Conservation (phyloP, 192 early-diverging fungal genomes). For the Bifiguratus adelaidae region DNA sequence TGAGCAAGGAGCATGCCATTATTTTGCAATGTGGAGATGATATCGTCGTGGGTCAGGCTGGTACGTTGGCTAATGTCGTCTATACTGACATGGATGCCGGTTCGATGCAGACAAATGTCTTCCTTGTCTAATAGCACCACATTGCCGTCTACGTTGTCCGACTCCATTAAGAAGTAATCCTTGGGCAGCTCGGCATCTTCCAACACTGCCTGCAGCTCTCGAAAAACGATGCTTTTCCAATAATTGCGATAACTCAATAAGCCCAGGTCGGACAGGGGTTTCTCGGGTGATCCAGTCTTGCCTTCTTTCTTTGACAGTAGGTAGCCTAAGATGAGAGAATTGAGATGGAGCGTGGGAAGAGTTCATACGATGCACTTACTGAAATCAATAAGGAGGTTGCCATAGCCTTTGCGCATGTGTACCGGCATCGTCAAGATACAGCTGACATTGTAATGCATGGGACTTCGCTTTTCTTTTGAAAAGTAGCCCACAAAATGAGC, state of each 20-base stretch:
- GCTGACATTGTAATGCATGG: conserved; percentile 81
- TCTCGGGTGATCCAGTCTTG: conserved; percentile 79
- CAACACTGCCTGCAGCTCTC: conserved; percentile 55
- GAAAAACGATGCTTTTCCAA: conserved; percentile 70
- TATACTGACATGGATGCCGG: conserved; percentile 28
- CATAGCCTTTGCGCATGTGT: conserved; percentile 84
- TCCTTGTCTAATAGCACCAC: too few species aligned
- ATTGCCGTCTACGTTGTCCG: too few species aligned
- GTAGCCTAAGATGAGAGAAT: conserved; percentile 54
- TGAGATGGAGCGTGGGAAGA: neutral
- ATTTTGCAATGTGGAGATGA: conserved; percentile 62
- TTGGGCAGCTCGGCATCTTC: too few species aligned
- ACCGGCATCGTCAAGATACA: conserved; percentile 88
- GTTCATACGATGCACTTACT: conserved; percentile 32
- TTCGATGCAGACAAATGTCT: conserved; percentile 9
- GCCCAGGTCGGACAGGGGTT: conserved; percentile 84
- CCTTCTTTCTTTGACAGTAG: conserved; percentile 66
- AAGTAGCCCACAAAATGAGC: conserved; percentile 96
- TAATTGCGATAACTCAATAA: conserved; percentile 80
- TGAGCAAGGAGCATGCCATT: conserved; percentile 29
- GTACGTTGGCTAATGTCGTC: conserved; percentile 58
- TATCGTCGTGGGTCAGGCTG: conserved; percentile 71
- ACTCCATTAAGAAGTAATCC: too few species aligned
- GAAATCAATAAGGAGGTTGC: conserved; percentile 88
- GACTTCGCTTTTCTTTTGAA: conserved; percentile 90